Base-by-base conservation (phyloP, 768 basidiomycete species). In the Hygrophorus russula region DNA sequence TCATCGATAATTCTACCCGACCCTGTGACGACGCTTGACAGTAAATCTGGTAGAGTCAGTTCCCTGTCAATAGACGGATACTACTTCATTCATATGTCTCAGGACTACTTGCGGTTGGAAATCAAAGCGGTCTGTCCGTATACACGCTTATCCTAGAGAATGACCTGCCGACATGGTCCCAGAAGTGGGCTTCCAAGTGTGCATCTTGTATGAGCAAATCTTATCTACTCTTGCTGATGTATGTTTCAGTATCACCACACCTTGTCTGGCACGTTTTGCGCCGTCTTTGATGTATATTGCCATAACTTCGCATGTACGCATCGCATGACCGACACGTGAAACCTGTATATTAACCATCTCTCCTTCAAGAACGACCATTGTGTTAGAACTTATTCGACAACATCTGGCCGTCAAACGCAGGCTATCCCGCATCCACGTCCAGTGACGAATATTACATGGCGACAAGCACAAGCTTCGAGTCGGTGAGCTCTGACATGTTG, bases 91-190 rank as follows among this genome's bases (percentile, higher is more conserved):
- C 52, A 70, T 45, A 17, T 34, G 34, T 27, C 32, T n/a, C 54
- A 89, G 87, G 87, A 43, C 64, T 87, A 27, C 74, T 91, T 48
- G 81, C 80, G 15, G 73, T 89, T 29, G 85, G 82, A 11, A 80
- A 68, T 35, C 56, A 67, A 28, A 61, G 59, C 34, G 70, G 72
- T 31, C 63, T 91, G 11, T 80, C 82, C 1, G 75, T 89, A 0
- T 85, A 86, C 52, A 84, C 84, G 2, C 63, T 89, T 20, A 76
- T 82, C 44, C 68, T 86, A 24, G 84, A 89, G 51, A 82, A 87
- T 53, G 84, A 88, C 58, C 71, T 90, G 13, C 83, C 80, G 12
- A 84, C 79, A 0, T 91, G 88, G 88, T 80, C 78, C 11, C 68
- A 68, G 56, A 88, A 88, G 63, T 91, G 88, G 88, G 68, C 68